phyloP scores from a whole-genome alignment of 2,329 filamentous ascomycete species.

The Trichoderma atroviride region DNA sequence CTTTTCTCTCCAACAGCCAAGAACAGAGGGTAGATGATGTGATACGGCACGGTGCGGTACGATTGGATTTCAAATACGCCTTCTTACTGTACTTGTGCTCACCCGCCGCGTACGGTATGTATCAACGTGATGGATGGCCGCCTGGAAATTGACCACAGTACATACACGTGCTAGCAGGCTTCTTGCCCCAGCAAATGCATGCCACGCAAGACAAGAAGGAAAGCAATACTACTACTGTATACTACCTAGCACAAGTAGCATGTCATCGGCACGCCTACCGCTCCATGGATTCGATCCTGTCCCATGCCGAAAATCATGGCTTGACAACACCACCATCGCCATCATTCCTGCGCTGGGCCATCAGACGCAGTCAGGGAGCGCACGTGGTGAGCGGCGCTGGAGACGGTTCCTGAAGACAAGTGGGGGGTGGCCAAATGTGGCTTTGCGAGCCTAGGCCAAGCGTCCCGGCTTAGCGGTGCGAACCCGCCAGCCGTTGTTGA shows the following conservation, averaged over 20 bases:
- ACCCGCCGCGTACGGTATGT: background rate
- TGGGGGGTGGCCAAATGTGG: constrained; percentile 21
- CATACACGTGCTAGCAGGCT: background rate
- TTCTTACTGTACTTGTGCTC: background rate
- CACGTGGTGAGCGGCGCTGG: constrained; percentile 24
- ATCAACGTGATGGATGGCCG: background rate
- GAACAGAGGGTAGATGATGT: background rate
- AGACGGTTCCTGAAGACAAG: constrained; percentile 21
- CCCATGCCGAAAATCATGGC: background rate
- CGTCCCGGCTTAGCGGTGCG: constrained; percentile 14
- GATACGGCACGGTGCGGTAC: background rate
- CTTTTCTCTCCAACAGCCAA: background rate
- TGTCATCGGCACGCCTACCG: constrained; percentile 5
- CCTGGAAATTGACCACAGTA: background rate
- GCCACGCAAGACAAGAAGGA: background rate
- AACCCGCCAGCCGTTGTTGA: constrained; percentile 15
- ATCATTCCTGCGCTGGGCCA: background rate
- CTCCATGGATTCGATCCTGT: background rate
- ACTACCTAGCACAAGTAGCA: background rate
- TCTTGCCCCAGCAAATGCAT: background rate
- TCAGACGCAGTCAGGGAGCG: constrained; percentile 11
- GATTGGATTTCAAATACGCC: background rate
- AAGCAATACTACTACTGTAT: background rate
- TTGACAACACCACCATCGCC: background rate
- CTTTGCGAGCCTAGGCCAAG: background rate